Conservation (phyloP, 2,329 filamentous ascomycete genomes). For the Stylonectria norvegica region DNA sequence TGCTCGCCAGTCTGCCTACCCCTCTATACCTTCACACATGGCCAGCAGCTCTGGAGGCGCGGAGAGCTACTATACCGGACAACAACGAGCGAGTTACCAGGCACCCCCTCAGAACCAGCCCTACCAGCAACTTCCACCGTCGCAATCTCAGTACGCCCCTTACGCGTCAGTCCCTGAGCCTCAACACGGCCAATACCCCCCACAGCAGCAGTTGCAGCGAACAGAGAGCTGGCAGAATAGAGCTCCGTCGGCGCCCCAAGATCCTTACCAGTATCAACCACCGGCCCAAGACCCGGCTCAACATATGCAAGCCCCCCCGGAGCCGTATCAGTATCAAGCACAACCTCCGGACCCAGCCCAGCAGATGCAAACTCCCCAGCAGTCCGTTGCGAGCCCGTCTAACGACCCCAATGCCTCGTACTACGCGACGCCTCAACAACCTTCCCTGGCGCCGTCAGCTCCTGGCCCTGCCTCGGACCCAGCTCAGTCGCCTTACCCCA, state of each 20-base stretch:
- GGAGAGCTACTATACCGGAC: constrained; percentile 80
- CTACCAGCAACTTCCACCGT: constrained; percentile 31
- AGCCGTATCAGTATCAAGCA: constrained; percentile 29
- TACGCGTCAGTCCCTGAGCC: constrained; percentile 42
- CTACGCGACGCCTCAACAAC: constrained; percentile 49
- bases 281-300: constrained; percentile 31
- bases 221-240: constrained; percentile 50
- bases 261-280: constrained; percentile 29
- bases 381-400: constrained; percentile 26
- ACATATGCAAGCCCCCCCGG: constrained; percentile 30
- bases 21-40: constrained; percentile 59
- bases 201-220: constrained; percentile 45
- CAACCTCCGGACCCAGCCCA: constrained; percentile 25
- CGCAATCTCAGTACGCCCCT: constrained; percentile 37
- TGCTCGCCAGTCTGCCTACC: constrained; percentile 61
- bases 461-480: constrained; percentile 40
- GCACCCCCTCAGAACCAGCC: constrained; percentile 42
- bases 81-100: constrained; percentile 50
- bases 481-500: constrained; percentile 50
- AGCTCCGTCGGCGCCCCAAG: constrained; percentile 32
- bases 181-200: constrained; percentile 42
- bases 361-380: constrained; percentile 30
- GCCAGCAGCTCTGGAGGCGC: constrained; percentile 50
- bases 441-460: constrained; percentile 37
- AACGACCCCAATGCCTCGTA: constrained; percentile 55